Conservation (phyloP, 345 rosid genomes). For the Isatis tinctoria region DNA sequence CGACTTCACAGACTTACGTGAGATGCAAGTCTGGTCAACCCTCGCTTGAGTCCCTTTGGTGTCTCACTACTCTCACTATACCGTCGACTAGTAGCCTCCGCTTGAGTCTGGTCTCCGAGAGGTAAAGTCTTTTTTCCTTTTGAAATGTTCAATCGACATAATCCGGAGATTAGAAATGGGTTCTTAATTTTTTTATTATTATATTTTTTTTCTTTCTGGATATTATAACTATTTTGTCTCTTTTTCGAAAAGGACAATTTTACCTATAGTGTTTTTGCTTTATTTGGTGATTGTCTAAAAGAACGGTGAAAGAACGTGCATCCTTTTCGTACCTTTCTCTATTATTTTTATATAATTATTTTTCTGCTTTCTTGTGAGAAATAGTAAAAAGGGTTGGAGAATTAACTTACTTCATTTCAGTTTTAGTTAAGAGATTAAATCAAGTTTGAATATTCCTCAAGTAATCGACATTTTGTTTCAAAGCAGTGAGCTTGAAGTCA, state of each 20-base stretch:
- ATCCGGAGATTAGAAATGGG: neutral
- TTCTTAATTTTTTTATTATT: neutral
- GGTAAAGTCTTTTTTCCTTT: conserved; percentile 43
- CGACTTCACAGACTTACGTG: conserved; percentile 79
- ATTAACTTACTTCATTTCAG: neutral
- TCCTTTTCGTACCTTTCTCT: conserved; percentile 18
- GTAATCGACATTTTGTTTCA: neutral
- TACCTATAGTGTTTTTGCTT: conserved; percentile 36
- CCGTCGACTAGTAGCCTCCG: conserved; percentile 60
- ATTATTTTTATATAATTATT: neutral
- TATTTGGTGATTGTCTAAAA: conserved; percentile 28
- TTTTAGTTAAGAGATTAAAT: neutral
- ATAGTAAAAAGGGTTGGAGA: neutral
- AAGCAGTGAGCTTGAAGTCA: conserved; percentile 30
- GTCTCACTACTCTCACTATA: conserved; percentile 64
- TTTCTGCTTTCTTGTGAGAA: neutral
- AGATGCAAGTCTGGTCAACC: conserved; percentile 71
- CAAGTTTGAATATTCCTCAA: neutral
- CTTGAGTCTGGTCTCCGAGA: conserved; percentile 68
- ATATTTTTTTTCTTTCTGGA: neutral
- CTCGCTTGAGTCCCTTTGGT: conserved; percentile 61
- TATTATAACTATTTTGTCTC: conserved; percentile 30
- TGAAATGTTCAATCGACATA: neutral
- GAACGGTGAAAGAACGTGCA: conserved; percentile 34
- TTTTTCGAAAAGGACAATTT: conserved; percentile 28